A percentile compares a stretch with the other conserved stretches of the same genome.
Conservation (phyloP, 768 basidiomycete species). For the Suillus plorans region DNA sequence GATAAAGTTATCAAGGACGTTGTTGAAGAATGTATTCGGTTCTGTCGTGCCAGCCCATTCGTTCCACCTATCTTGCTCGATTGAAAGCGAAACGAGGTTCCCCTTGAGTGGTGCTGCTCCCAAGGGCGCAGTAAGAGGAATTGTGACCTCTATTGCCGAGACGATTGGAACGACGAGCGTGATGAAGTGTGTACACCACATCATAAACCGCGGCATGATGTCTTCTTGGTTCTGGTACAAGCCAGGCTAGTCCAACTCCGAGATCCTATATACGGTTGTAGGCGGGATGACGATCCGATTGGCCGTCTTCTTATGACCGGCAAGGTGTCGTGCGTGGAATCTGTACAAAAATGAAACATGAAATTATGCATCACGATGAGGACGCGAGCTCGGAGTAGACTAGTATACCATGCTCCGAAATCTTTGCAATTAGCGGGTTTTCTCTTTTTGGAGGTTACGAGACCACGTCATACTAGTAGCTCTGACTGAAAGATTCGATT, state of each 20-base stretch:
- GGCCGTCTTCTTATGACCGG: neutral
- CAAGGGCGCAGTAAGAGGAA: slow-evolving; percentile 40
- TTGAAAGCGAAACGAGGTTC: slow-evolving; percentile 60
- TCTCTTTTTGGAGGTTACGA: too few relatives aligned
- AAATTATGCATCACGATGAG: too few relatives aligned
- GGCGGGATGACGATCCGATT: neutral
- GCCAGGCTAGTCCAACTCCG: neutral
- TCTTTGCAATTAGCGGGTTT: too few relatives aligned
- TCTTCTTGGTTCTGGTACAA: neutral
- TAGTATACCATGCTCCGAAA: too few relatives aligned
- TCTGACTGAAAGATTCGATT: too few relatives aligned
- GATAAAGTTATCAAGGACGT: slow-evolving; percentile 56
- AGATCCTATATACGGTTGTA: neutral
- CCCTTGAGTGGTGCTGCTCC: slow-evolving; percentile 38
- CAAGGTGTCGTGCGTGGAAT: too few relatives aligned
- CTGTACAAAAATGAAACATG: too few relatives aligned
- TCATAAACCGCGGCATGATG: slow-evolving; percentile 7
- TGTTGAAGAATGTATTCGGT: slow-evolving; percentile 60
- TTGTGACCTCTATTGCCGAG: slow-evolving; percentile 30
- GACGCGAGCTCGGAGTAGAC: too few relatives aligned
- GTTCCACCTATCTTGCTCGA: slow-evolving; percentile 70
- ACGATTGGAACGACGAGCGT: slow-evolving; percentile 6
- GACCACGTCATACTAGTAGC: too few relatives aligned
- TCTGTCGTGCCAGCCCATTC: slow-evolving; percentile 60
- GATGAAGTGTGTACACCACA: slow-evolving; percentile 8